Evolutionary conservation across 2,329 filamentous ascomycete species (phyloP), one percentile per base, ranked within the genome.

Genomic region (Peltaster fructicola): DNA sequence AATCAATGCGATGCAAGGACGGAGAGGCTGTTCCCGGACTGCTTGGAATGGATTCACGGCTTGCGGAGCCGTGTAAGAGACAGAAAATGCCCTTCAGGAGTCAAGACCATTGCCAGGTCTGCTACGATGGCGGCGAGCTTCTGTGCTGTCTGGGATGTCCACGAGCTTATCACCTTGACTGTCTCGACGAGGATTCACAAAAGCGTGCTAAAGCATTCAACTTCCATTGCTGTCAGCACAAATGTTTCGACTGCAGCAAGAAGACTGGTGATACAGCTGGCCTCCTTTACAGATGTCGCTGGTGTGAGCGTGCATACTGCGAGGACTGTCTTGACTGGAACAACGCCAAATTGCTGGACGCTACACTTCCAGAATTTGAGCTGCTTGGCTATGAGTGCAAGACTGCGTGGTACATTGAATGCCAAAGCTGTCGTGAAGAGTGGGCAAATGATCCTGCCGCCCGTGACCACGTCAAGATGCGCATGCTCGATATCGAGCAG

Each of bases 21-120:
- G 65, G 63, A 55, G 65, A 69, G 37, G 64, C 65, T 3, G 63
- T 69, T 2, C 61, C 64, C 1, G 68, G 64, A 1, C 38, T 67
- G 21, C 59, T 61, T 5, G 63, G 63, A 14, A 66, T 67, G 36
- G 59, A 68, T 33, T 54, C 61, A 7, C 50, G 56, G 8, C 51
- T 66, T 9, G 58, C 58, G 1, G 57, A 63, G 13, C 51, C 52
- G 0, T 54, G 57, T 26, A 53, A 54, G 7, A 52, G 51, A n/a
- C 65, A 66, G 45, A 57, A 52, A 21, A 50, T 48, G 3, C 40
- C 51, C 0, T 49, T 66, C 22, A 35, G 43, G 1, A 56, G 66
- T 23, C 61, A 70, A 38, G 47, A 52, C 12, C 55, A 63, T 30
- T 69, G 65, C 33, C 58, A 68, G 25, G 37, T 52, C 7, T 69